These are phyloP conservation scores for Rhodotorula sphaerocarpa DNA, from an alignment of 768 basidiomycete genomes.

Conservation along the genomic window DNA sequence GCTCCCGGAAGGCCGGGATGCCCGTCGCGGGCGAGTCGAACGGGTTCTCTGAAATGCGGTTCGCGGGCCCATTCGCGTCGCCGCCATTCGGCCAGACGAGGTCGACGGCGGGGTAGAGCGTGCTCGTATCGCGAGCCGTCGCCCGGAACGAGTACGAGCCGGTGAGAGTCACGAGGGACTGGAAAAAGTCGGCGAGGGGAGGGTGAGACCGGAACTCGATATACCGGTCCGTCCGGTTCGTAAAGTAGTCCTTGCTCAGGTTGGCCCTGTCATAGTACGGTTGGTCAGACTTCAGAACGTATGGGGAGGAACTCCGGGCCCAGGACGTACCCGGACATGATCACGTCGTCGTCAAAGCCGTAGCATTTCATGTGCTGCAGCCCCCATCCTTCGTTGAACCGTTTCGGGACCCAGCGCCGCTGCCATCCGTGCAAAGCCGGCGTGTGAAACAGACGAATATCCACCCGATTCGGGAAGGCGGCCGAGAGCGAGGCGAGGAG, in stretches of 20 bases:
- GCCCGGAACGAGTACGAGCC: slow-evolving; percentile 61
- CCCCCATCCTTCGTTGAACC: slow-evolving; percentile 98
- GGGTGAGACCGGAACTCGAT: slow-evolving; percentile 60
- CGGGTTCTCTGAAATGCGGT: slow-evolving; percentile 2
- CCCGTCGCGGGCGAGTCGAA: background rate
- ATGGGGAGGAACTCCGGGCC: background rate
- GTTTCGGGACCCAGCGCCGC: slow-evolving; percentile 69
- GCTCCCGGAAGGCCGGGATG: background rate
- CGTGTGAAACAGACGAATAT: slow-evolving; percentile 74
- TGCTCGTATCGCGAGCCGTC: slow-evolving; percentile 22
- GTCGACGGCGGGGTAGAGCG: slow-evolving; percentile 8
- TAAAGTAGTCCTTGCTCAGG: slow-evolving; percentile 84
- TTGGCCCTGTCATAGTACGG: slow-evolving; percentile 82
- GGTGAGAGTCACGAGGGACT: slow-evolving; percentile 62
- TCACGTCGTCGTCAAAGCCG: slow-evolving; percentile 80
- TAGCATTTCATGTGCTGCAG: slow-evolving; percentile 98
- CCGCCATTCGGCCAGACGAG: slow-evolving; percentile 19
- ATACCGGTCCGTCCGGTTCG: slow-evolving; percentile 90
- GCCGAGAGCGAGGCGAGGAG: slow-evolving; percentile 61
- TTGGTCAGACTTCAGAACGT: background rate
- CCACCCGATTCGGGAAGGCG: slow-evolving; percentile 64
- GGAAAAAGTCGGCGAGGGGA: slow-evolving; percentile 69
- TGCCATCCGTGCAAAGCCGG: slow-evolving; percentile 70
- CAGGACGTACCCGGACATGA: slow-evolving; percentile 73
- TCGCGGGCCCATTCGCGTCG: background rate